These are phyloP conservation scores for Gaeumannomyces tritici DNA, from an alignment of 2,329 filamentous ascomycete genomes.

Conservation along the genomic window DNA sequence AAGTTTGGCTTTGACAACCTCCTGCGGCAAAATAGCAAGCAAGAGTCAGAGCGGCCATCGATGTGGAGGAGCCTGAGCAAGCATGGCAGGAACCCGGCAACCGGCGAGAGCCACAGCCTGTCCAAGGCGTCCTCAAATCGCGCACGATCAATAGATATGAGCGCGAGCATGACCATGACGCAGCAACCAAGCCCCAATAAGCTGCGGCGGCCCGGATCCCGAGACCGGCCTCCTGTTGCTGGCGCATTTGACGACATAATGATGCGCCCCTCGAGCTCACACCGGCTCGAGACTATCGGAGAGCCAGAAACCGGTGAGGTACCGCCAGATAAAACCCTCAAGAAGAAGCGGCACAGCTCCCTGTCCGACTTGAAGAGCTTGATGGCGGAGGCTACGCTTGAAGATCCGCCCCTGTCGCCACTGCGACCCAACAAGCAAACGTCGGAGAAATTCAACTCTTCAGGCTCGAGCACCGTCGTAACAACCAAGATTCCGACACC, in stretches of 20 bases:
- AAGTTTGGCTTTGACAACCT: conserved; percentile 75
- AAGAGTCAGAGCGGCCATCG: conserved; percentile 58
- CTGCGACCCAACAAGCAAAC: conserved; percentile 43
- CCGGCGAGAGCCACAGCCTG: conserved; percentile 51
- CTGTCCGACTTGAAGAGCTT: conserved; percentile 68
- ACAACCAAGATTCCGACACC: conserved; percentile 32
- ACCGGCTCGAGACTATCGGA: conserved; percentile 49
- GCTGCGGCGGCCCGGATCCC: conserved; percentile 41
- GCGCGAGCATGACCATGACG: conserved; percentile 22
- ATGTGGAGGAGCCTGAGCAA: conserved; percentile 88
- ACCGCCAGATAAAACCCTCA: conserved; percentile 29
- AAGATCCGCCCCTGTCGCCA: conserved; percentile 32
- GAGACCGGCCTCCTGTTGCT: conserved; percentile 50
- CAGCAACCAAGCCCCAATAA: conserved; percentile 32
- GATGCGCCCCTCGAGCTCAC: conserved; percentile 15
- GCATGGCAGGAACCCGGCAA: conserved; percentile 49
- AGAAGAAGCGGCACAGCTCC: conserved; percentile 83
- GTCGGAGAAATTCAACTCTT: conserved; percentile 47
- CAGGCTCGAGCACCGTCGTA: background rate
- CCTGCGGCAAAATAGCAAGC: conserved; percentile 68
- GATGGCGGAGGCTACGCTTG: conserved; percentile 51
- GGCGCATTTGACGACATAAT: conserved; percentile 50
- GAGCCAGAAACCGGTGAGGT: conserved; percentile 39
- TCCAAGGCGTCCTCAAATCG: conserved; percentile 59
- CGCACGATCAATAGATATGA: conserved; percentile 70